phyloP scores from a whole-genome alignment of 2,329 filamentous ascomycete species.

The Tricladium varicosporioides region DNA sequence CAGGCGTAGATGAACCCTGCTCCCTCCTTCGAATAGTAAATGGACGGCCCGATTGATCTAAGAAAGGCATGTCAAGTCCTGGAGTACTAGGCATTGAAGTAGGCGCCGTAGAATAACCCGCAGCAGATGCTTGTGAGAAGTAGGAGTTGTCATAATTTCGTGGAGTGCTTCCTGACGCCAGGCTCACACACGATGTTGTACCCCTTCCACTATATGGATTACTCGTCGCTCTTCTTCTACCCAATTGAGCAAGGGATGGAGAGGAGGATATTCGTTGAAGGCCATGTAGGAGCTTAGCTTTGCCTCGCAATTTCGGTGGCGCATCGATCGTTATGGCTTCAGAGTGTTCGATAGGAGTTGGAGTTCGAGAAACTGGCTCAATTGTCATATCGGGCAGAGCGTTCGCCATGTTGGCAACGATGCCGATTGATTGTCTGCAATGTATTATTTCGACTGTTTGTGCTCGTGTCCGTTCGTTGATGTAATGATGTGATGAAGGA shows the following conservation, averaged over 20 bases:
- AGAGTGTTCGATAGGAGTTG: constrained; percentile 25
- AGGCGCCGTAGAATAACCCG: constrained; percentile 31
- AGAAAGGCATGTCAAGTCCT: constrained; percentile 26
- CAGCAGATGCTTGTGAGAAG: constrained; percentile 23
- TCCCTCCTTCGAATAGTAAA: constrained; percentile 24
- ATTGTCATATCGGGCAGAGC: constrained; percentile 22
- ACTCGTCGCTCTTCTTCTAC: constrained; percentile 30
- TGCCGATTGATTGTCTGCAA: not conserved
- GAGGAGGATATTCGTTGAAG: constrained; percentile 37
- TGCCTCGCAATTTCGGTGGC: constrained; percentile 30
- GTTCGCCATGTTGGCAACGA: constrained; percentile 21
- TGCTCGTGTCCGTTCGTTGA: not conserved
- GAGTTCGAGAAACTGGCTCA: constrained; percentile 14
- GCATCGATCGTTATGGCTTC: constrained; percentile 28
- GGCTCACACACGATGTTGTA: constrained; percentile 32
- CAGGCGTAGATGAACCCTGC: constrained; percentile 16
- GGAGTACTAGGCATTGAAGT: constrained; percentile 29
- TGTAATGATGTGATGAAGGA: not conserved
- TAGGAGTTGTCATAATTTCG: constrained; percentile 28
- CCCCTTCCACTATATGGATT: constrained; percentile 32
- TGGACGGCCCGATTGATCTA: constrained; percentile 22
- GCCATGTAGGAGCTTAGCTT: constrained; percentile 30
- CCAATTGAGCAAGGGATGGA: constrained; percentile 31
- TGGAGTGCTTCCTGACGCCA: constrained; percentile 28
- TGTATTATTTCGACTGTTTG: not conserved